Evolutionary conservation across 2,329 filamentous ascomycete genomes (phyloP).

Genomic region (Trichoderma sp.): DNA sequence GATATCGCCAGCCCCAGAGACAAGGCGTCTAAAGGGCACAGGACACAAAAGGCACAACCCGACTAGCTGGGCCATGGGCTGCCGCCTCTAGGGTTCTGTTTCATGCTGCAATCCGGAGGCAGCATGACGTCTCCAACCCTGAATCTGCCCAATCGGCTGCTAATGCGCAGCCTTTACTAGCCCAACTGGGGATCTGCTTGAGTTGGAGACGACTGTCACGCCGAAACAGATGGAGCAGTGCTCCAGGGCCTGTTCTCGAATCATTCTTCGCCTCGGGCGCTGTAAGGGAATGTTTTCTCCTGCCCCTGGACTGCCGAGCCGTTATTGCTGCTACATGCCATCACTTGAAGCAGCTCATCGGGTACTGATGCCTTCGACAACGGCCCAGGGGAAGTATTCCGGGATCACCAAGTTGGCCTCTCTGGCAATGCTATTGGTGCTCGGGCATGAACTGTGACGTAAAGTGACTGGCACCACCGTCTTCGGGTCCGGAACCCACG

Average conservation of each 20-base stretch:
- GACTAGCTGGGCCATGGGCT: conserved; percentile 19
- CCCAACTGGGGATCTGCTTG: conserved; percentile 14
- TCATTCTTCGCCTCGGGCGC: conserved; percentile 9
- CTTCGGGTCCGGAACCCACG: neutral
- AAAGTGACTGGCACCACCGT: neutral
- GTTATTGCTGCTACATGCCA: neutral
- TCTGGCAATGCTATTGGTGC: neutral
- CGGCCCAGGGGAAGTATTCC: neutral
- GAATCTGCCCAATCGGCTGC: conserved; percentile 23
- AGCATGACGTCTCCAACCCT: conserved; percentile 23
- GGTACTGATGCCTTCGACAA: neutral
- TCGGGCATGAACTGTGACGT: conserved; percentile 4
- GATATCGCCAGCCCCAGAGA: neutral
- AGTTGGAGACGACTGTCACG: neutral
- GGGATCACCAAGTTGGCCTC: neutral
- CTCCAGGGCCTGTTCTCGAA: conserved; percentile 15
- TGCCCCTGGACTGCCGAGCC: conserved; percentile 1
- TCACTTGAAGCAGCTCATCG: neutral
- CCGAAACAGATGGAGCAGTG: neutral
- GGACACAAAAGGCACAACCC: conserved; percentile 1
- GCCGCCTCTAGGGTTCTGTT: conserved; percentile 19
- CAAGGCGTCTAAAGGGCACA: neutral
- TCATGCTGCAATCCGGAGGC: conserved; percentile 14
- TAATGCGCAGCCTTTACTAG: conserved; percentile 19
- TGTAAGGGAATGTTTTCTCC: neutral